Conservation (phyloP, 2,329 filamentous ascomycete species). For the Ceratocystis ficicola region DNA sequence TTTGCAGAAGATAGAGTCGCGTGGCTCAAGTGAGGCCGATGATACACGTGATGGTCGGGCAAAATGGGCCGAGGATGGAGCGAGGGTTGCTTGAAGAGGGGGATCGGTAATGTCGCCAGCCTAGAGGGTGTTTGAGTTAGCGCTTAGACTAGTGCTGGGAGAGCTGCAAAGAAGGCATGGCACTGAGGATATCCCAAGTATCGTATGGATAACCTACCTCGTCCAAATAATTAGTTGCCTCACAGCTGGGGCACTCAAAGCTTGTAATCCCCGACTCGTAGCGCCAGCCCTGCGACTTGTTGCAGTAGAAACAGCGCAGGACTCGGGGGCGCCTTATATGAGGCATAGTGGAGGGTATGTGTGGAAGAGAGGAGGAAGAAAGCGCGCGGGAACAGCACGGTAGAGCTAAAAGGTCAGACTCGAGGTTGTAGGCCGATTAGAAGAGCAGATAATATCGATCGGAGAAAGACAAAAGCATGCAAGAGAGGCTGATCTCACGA, state of each 20-base stretch:
- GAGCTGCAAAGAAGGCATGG: not conserved
- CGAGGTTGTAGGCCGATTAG: not conserved
- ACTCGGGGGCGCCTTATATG: conserved; percentile 33
- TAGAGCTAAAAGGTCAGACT: not conserved
- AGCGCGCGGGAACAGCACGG: not conserved
- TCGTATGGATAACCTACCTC: conserved; percentile 42
- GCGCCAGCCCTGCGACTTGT: conserved; percentile 48
- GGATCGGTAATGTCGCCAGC: conserved; percentile 84
- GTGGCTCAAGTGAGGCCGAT: conserved; percentile 26
- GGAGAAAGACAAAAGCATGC: not conserved
- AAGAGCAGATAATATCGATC: not conserved
- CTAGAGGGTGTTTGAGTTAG: conserved; percentile 33
- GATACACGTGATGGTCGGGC: conserved; percentile 24
- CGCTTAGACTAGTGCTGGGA: not conserved
- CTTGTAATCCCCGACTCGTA: conserved; percentile 47
- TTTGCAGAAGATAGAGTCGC: conserved; percentile 50
- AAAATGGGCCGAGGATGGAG: conserved; percentile 25
- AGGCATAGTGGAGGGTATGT: conserved; percentile 30
- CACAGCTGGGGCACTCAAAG: conserved; percentile 67
- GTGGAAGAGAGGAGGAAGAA: not conserved
- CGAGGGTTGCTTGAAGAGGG: conserved; percentile 48
- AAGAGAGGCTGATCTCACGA: not conserved
- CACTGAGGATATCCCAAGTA: not conserved
- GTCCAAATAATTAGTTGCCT: conserved; percentile 81
- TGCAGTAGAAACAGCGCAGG: conserved; percentile 75